A percentile compares a stretch with the other conserved stretches of the same genome.
Evolutionary conservation across 441 rosid species (phyloP).

Genomic region (Heliophila coronopifolia): DNA sequence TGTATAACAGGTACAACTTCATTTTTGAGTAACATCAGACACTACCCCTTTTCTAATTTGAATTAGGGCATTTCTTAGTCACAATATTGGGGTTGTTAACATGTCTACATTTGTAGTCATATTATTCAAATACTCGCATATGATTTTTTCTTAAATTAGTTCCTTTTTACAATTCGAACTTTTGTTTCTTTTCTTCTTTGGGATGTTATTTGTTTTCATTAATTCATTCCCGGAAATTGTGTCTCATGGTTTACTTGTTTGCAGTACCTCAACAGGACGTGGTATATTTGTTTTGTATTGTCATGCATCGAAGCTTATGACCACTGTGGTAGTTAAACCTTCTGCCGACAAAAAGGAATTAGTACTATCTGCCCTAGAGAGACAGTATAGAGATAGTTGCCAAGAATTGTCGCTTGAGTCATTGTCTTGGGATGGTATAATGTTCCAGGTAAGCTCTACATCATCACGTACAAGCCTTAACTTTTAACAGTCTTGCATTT

Average conservation of each 20-base stretch:
- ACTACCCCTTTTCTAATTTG: neutral
- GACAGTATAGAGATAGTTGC: slow-evolving; percentile 84
- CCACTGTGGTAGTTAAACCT: slow-evolving; percentile 71
- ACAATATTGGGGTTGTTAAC: slow-evolving; percentile 9
- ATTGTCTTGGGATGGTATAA: slow-evolving; percentile 35
- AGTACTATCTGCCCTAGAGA: slow-evolving; percentile 67
- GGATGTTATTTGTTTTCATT: neutral
- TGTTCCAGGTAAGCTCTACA: slow-evolving; percentile 50
- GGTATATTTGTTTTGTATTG: slow-evolving; percentile 64
- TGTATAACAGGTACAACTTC: slow-evolving; percentile 70
- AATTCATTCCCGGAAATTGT: neutral
- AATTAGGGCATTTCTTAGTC: slow-evolving; percentile 2
- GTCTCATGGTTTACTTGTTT: slow-evolving; percentile 21
- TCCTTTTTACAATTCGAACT: neutral
- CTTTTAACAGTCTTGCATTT: slow-evolving; percentile 14
- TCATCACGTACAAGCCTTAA: slow-evolving; percentile 7
- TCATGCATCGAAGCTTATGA: slow-evolving; percentile 43
- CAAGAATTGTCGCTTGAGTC: slow-evolving; percentile 53
- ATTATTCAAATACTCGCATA: neutral
- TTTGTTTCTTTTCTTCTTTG: neutral
- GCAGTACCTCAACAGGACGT: slow-evolving; percentile 73
- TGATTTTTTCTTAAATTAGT: slow-evolving; percentile 5
- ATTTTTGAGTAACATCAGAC: slow-evolving; percentile 7
- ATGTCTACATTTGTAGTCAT: neutral
- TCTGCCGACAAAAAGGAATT: slow-evolving; percentile 60